Evolutionary conservation across 2,329 filamentous ascomycete genomes (phyloP).

Genomic region (Coniochaeta sp.): DNA sequence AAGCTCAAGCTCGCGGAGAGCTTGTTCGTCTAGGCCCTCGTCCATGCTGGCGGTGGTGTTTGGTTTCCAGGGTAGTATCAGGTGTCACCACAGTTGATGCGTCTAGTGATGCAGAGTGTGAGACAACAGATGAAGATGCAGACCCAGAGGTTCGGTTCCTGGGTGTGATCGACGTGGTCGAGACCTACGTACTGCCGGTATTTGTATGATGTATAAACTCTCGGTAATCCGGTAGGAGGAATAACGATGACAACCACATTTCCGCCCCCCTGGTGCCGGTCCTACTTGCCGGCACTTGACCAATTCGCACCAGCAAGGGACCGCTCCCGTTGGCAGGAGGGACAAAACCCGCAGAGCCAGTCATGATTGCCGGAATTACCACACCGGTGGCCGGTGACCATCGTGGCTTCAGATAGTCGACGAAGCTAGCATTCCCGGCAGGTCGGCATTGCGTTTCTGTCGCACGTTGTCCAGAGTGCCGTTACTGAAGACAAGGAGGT

Average conservation of each 20-base stretch:
- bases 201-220: neutral
- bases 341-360: neutral
- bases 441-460: neutral
- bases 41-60: conserved; percentile 6
- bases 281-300: neutral
- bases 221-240: neutral
- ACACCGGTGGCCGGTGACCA: neutral
- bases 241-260: neutral
- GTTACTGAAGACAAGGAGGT: neutral
- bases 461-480: no score
- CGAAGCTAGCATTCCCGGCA: neutral
- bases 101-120: neutral
- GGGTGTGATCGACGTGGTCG: neutral
- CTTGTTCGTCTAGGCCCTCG: conserved; percentile 17
- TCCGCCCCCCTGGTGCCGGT: neutral
- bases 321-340: neutral
- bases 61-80: neutral
- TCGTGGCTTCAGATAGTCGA: no score
- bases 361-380: neutral
- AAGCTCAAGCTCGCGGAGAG: conserved; percentile 13
- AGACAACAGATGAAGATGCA: neutral
- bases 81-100: neutral
- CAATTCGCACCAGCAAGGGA: neutral
- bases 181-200: no score
- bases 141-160: neutral